phyloP scores from a whole-genome alignment of 192 early-diverging fungal species.

The Coemansia sp. region DNA sequence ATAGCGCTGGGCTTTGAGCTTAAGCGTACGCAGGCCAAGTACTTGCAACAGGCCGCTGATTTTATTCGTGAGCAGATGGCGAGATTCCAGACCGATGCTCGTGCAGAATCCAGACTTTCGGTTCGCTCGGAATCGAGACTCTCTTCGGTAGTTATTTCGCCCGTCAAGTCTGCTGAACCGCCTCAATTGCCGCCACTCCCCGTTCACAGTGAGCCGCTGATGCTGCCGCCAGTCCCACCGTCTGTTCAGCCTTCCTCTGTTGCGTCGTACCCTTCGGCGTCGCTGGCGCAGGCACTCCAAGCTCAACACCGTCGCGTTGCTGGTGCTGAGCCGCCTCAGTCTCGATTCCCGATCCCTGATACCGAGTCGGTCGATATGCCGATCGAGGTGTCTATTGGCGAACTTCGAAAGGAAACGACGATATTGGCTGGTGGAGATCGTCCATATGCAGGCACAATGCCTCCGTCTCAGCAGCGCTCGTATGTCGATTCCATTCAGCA shows the following conservation, averaged over 20 bases:
- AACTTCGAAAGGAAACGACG: neutral
- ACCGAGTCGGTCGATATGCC: neutral
- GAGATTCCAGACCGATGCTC: conserved; percentile 18
- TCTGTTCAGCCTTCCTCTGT: conserved; percentile 15
- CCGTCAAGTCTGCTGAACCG: neutral
- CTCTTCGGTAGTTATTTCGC: neutral
- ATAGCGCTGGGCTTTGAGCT: conserved; percentile 55
- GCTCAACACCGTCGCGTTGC: conserved; percentile 24
- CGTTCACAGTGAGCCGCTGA: neutral
- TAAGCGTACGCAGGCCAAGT: conserved; percentile 54
- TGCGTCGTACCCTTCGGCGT: conserved; percentile 5
- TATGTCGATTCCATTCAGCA: neutral
- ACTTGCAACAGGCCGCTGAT: conserved; percentile 51
- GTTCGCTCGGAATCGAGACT: conserved; percentile 1
- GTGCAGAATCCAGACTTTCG: conserved; percentile 25
- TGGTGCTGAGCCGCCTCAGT: conserved; percentile 11
- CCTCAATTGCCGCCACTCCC: neutral
- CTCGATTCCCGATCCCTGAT: neutral
- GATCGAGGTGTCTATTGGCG: neutral
- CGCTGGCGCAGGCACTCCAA: conserved; percentile 5
- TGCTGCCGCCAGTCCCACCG: conserved; percentile 13
- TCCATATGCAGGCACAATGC: neutral
- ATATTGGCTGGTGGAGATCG: neutral
- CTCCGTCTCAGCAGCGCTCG: conserved; percentile 11
- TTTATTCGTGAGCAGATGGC: conserved; percentile 56